Conservation (phyloP, 352 stramenopile genomes). For the Phytopythium vexans region DNA sequence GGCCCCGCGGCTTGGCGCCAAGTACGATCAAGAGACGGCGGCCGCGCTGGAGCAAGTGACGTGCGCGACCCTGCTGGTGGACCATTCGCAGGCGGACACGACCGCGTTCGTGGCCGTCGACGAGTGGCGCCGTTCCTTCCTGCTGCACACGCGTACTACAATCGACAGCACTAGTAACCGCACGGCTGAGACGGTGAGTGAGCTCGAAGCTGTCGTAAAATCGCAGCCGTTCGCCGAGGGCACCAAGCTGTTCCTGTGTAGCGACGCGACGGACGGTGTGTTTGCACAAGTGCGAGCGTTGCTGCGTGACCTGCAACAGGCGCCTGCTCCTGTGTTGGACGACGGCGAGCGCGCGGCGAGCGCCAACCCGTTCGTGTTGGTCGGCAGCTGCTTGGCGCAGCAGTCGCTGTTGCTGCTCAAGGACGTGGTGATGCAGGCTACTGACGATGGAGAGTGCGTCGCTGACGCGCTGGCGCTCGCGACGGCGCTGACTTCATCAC, state of each 20-base stretch:
- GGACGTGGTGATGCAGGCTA: neutral
- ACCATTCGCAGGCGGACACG: neutral
- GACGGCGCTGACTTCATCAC: neutral
- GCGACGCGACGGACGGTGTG: constrained; percentile 1
- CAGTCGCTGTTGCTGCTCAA: constrained; percentile 24
- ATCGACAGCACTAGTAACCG: neutral
- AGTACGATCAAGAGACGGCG: constrained; percentile 21
- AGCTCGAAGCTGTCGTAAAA: neutral
- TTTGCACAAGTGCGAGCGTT: neutral
- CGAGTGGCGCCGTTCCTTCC: constrained; percentile 22
- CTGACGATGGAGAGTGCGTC: neutral
- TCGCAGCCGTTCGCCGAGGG: neutral
- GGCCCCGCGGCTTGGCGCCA: constrained; percentile 13
- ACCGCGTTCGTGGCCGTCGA: constrained; percentile 13
- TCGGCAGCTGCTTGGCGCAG: constrained; percentile 30
- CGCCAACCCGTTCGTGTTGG: constrained; percentile 16
- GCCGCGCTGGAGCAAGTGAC: constrained; percentile 8
- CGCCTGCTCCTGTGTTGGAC: constrained; percentile 5
- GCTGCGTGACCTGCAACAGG: neutral
- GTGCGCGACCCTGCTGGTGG: constrained; percentile 3
- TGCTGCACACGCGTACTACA: constrained; percentile 7
- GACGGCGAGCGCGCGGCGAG: neutral
- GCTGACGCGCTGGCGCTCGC: neutral
- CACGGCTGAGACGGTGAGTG: neutral
- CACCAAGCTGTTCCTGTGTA: constrained; percentile 5